Evolutionary conservation across 345 rosid species (phyloP).

Genomic region (Capsella bursapastoris): DNA sequence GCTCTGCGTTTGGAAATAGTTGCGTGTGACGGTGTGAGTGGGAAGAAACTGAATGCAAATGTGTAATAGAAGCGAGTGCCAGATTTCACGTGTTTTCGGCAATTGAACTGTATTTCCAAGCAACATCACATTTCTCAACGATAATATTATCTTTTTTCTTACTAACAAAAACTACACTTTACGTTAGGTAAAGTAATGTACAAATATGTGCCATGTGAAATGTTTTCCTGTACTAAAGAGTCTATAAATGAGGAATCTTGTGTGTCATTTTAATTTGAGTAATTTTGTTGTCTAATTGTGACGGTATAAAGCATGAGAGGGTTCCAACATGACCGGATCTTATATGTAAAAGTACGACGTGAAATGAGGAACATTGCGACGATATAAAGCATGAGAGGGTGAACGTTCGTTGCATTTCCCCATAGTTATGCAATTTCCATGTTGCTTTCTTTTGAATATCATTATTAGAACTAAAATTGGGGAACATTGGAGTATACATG

Average conservation of each 20-base stretch:
- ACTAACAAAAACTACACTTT: neutral
- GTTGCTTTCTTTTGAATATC: neutral
- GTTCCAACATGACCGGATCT: slow-evolving; percentile 21
- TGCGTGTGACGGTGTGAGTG: slow-evolving; percentile 15
- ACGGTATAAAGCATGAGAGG: neutral
- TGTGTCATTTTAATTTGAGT: neutral
- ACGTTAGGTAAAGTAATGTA: neutral
- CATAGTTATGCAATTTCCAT: neutral
- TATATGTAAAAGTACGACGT: neutral
- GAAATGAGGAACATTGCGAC: neutral
- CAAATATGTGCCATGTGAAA: slow-evolving; percentile 22
- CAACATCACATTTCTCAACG: slow-evolving; percentile 33
- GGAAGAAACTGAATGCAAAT: slow-evolving; percentile 2
- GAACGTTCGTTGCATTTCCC: slow-evolving; percentile 22
- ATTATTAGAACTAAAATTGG: neutral
- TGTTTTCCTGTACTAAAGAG: neutral
- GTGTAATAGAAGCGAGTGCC: slow-evolving; percentile 21
- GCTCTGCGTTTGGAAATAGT: slow-evolving; percentile 7
- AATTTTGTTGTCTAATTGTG: neutral
- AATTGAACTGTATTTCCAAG: slow-evolving; percentile 4
- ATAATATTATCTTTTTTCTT: neutral
- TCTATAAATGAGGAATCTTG: slow-evolving; percentile 15
- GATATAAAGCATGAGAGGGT: neutral
- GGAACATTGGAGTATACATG: neutral
- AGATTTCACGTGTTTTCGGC: slow-evolving; percentile 34